Conservation (phyloP, 768 basidiomycete species). For the Zangia roseola region DNA sequence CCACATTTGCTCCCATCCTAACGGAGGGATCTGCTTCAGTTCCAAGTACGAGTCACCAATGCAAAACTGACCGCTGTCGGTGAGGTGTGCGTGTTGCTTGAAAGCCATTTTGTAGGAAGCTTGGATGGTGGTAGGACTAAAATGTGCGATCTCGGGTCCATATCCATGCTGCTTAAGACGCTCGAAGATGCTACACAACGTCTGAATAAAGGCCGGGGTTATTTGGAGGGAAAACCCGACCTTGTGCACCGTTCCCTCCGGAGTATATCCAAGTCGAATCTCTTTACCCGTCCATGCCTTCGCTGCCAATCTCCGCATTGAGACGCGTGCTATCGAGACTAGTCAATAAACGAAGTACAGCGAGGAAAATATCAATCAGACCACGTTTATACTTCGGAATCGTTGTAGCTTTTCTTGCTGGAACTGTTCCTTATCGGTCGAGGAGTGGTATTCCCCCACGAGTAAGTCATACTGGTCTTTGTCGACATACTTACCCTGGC, state of each 20-base stretch:
- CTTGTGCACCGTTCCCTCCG: not conserved
- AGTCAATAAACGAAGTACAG: no score
- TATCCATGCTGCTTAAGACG: conserved; percentile 9
- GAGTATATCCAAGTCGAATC: not conserved
- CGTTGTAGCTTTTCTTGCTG: not conserved
- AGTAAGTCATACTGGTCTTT: conserved; percentile 7
- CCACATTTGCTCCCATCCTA: conserved; percentile 15
- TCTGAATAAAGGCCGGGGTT: not conserved
- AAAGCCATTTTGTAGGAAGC: not conserved
- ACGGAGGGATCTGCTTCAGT: not conserved
- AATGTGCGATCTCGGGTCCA: not conserved
- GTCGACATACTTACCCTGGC: not conserved
- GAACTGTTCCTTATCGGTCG: conserved; percentile 2
- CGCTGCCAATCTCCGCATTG: conserved; percentile 6
- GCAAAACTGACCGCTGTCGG: conserved; percentile 1
- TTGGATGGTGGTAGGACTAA: not conserved
- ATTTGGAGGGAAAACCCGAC: not conserved
- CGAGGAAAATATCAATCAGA: not conserved
- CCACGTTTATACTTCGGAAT: not conserved
- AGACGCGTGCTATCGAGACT: not conserved
- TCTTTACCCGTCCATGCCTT: not conserved
- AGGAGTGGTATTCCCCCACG: conserved; percentile 3
- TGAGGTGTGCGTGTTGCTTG: conserved; percentile 5
- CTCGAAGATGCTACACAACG: conserved; percentile 8
- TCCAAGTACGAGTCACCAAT: not conserved